These are phyloP conservation scores for Insectozyma bohioensis DNA, from an alignment of 1,139 yeast genomes.

Conservation along the genomic window DNA sequence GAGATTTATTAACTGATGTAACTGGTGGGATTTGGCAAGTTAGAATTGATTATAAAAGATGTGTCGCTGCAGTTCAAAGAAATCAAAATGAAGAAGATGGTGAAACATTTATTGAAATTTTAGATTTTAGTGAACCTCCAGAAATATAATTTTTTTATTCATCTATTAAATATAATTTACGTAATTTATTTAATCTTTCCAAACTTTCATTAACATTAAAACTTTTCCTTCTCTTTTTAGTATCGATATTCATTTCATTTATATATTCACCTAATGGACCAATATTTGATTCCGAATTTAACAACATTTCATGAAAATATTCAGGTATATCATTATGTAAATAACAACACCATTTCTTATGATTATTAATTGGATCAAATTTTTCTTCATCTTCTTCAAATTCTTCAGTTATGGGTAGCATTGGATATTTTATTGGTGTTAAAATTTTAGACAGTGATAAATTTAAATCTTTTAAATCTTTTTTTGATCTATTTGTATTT, in stretches of 20 bases:
- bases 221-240: constrained; percentile 15
- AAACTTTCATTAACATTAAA: constrained; percentile 35
- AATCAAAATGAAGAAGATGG: constrained; percentile 44
- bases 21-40: constrained; percentile 95
- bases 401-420: constrained; percentile 11
- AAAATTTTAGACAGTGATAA: constrained; percentile 27
- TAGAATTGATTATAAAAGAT: constrained; percentile 75
- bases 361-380: constrained; percentile 28
- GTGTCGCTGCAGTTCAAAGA: constrained; percentile 92
- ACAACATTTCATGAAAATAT: constrained; percentile 27
- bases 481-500: constrained; percentile 15
- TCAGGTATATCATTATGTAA: constrained; percentile 15
- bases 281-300: constrained; percentile 21
- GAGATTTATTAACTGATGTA: constrained; percentile 73
- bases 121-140: constrained; percentile 68
- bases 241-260: constrained; percentile 16
- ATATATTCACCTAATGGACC: constrained; percentile 29
- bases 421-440: constrained; percentile 35
- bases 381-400: constrained; percentile 9
- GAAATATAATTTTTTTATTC: constrained; percentile 16
- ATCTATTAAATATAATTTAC: constrained; percentile 32
- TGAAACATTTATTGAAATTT: constrained; percentile 71
- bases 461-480: constrained; percentile 14
- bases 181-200: constrained; percentile 33
- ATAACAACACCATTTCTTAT: constrained; percentile 39